These are phyloP conservation scores for Tolypocladium inflatum DNA, from an alignment of 2,329 filamentous ascomycete species.

Conservation along the genomic window DNA sequence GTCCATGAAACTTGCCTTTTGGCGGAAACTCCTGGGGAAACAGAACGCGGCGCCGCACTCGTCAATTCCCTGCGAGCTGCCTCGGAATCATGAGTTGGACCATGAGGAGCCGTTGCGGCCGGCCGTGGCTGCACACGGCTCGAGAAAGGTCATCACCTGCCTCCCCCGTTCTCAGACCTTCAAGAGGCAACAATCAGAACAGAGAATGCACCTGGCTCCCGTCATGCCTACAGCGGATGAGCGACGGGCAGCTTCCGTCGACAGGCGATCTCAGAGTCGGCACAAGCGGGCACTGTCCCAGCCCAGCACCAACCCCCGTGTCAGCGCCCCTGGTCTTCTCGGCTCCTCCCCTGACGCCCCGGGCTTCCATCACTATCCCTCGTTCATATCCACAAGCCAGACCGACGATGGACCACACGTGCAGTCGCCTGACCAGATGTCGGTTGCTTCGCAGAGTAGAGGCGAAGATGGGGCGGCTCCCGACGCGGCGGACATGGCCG, in stretches of 20 bases:
- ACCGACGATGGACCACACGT: conserved; percentile 4
- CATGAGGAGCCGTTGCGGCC: conserved; percentile 4
- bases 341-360: conserved; percentile 13
- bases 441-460: not conserved
- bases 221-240: conserved; percentile 54
- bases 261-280: conserved; percentile 32
- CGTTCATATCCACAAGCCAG: conserved; percentile 7
- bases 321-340: conserved; percentile 39
- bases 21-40: conserved; percentile 18
- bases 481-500: conserved; percentile 18
- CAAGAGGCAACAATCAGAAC: conserved; percentile 74
- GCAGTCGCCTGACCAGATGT: not conserved
- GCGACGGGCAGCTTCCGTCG: conserved; percentile 62
- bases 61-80: conserved; percentile 7
- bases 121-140: conserved; percentile 5
- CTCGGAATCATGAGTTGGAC: conserved; percentile 28
- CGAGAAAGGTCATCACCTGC: conserved; percentile 61
- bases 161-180: conserved; percentile 72
- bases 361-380: conserved; percentile 7
- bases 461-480: conserved; percentile 10
- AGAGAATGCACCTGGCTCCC: conserved; percentile 61
- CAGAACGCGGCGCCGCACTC: conserved; percentile 6
- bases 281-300: conserved; percentile 17
- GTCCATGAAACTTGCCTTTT: conserved; percentile 15
- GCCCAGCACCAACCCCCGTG: conserved; percentile 24